Evolutionary conservation across 2,329 filamentous ascomycete genomes (phyloP), one percentile per base, ranked within the genome.

Genomic region (Endothia cerciana): DNA sequence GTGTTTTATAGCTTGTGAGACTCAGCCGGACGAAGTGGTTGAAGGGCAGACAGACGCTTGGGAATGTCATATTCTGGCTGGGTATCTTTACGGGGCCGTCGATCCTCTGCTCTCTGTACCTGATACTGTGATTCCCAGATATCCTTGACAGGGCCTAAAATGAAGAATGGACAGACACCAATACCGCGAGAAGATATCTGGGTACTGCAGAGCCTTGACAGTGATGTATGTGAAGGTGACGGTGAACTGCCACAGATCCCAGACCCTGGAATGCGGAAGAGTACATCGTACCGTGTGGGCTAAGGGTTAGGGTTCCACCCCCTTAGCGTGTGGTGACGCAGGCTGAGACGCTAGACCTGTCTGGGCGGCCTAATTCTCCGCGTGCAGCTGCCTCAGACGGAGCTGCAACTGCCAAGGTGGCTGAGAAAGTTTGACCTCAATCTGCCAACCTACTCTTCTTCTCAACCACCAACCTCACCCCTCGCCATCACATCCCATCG

Each of bases 51-150:
- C 82, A 85, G 70, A 85, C 86, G 1, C 71, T 93, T 25, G 91
- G 91, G 0, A 94, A 94, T 73, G 75, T 91, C 8, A 82, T 92
- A 3, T 94, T 94, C 72, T 94, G 91, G 91, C 73, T 91, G 49
- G 90, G 91, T 0, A 84, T 94, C n/a, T 91, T 92, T 66, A 90
- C 90, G 2, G 90, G 90, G 0, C 91, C 91, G 1, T 92, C 89
- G 76, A 74, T 92, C 47, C 73, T 89, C 30, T 88, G 85, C 71
- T 88, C 85, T 65, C 72, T 89, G 62, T 89, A 89, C 70, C 72
- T 89, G 64, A 84, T 88, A 51, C 73, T 89, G 38, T 89, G 30
- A 30, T 30, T 41, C 40, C 30, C 36, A 4, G 13, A 28, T 15
- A 28, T 15, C 13, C 22, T 28, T 8, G 47, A 51, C 7, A n/a